Percentiles rank a stretch among this genome's conserved stretches.
phyloP scores from a whole-genome alignment of 2,329 filamentous ascomycete species.

The Sporothrix curviconia region DNA sequence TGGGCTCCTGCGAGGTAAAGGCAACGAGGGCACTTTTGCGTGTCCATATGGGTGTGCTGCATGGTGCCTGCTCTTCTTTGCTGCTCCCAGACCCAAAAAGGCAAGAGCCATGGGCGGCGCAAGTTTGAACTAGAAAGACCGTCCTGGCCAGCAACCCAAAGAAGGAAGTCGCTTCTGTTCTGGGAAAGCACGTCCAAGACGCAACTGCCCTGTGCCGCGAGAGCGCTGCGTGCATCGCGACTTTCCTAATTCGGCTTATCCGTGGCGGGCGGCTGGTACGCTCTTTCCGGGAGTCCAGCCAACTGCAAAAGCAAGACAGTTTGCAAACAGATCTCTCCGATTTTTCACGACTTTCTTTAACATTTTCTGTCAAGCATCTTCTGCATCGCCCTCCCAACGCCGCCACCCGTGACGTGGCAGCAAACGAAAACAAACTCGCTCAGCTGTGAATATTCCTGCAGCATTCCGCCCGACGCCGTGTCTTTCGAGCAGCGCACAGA shows the following conservation, averaged over 20 bases:
- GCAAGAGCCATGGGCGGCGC: too few relatives aligned
- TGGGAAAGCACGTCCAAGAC: neutral
- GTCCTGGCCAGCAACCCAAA: too few relatives aligned
- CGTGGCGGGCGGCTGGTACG: neutral
- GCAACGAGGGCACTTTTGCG: too few relatives aligned
- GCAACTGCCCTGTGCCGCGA: neutral
- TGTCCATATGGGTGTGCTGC: too few relatives aligned
- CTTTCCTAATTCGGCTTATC: neutral
- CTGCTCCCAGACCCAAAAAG: neutral
- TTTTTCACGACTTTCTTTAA: too few relatives aligned
- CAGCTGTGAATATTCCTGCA: conserved; percentile 2
- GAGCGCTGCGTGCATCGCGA: neutral
- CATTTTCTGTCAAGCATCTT: neutral
- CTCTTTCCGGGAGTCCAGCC: neutral
- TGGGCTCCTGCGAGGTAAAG: too few relatives aligned
- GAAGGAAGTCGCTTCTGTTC: too few relatives aligned
- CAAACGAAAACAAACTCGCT: neutral
- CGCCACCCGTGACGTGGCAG: neutral
- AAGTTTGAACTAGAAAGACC: neutral
- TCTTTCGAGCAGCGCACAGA: neutral
- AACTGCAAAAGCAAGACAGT: too few relatives aligned
- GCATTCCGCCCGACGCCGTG: neutral
- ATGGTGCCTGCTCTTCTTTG: too few relatives aligned
- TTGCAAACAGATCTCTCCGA: too few relatives aligned
- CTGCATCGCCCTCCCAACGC: neutral